Evolutionary conservation across 2,329 filamentous ascomycete genomes (phyloP), one percentile per base, ranked within the genome.

Genomic region (Cladosporium phlei): DNA sequence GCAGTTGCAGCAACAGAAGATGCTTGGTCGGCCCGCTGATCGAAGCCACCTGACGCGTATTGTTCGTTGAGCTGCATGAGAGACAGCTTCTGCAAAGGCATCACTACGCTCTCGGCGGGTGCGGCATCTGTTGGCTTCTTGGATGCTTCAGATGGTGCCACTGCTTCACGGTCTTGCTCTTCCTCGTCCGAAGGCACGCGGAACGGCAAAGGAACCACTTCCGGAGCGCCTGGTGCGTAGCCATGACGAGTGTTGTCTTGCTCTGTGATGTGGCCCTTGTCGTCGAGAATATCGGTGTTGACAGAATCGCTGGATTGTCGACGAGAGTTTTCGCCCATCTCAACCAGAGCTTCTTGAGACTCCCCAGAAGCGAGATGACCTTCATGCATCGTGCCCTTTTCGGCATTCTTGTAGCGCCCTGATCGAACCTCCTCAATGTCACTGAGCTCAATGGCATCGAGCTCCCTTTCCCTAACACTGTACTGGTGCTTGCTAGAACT

Each of bases 391-490:
- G 42, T 28, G 12, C 28, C 32, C 7, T 35, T 27, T 24, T 39
- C 45, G 16, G 25, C 27, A n/a, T 30, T 25, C 24, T 37, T 47
- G 14, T 14, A 20, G n/a, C 35, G 45, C 11, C 20, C 29, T 9
- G 45, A 40, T 12, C 40, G 16, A 65, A 68, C 63, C 21, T 66
- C 52, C 11, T 54, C 63, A n/a, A 78, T 66, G n/a, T 79, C 70
- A 2, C 68, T 62, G 71, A 81, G 71, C 54, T 84, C 81, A 32
- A 82, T 73, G 3, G 61, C 64, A n/a, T 72, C 72, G 5, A 74
- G 66, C 37, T 68, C 66, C 19, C 46, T 44, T 32, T 57, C 51
- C n/a, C 52, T 53, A 5, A 67, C 51, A 32, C 61, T 66, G 9
- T 58, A 54, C 0, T 64, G 63, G 7, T 52, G 59, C 52, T 66